Conservation (phyloP, 805 yeast species). For the Candida parachauliodes region DNA sequence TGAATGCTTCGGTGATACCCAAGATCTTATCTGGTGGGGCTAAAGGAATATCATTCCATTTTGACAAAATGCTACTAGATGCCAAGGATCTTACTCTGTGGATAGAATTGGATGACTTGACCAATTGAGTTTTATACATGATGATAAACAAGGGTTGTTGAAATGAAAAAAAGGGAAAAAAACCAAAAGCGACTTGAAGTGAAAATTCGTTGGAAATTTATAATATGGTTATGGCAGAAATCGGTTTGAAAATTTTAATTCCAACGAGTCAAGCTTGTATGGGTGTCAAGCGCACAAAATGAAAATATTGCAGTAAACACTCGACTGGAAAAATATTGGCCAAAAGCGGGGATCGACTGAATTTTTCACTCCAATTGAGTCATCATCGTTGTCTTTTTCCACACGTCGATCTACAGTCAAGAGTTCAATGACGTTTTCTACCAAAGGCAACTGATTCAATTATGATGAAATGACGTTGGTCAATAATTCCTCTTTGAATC, state of each 20-base stretch:
- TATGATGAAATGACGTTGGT: too few relatives aligned
- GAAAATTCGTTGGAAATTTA: neutral
- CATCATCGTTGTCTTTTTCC: too few relatives aligned
- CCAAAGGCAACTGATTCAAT: too few relatives aligned
- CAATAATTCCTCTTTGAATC: too few relatives aligned
- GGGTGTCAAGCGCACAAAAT: too few relatives aligned
- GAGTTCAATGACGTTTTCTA: too few relatives aligned
- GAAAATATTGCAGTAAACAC: too few relatives aligned
- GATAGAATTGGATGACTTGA: conserved; percentile 5
- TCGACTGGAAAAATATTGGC: too few relatives aligned
- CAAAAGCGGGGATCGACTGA: too few relatives aligned
- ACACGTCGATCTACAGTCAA: too few relatives aligned
- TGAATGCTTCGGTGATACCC: conserved; percentile 74
- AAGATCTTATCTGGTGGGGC: conserved; percentile 84
- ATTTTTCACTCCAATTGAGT: too few relatives aligned
- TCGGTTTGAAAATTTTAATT: conserved; percentile 1
- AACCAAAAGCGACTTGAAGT: neutral
- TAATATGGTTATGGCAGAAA: neutral
- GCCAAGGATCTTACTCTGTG: conserved; percentile 7
- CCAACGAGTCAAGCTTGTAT: too few relatives aligned
- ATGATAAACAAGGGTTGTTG: neutral
- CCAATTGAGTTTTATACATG: conserved; percentile 11
- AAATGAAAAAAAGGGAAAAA: neutral
- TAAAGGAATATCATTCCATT: conserved; percentile 39
- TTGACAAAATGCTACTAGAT: conserved; percentile 3